A percentile compares a stretch with the other conserved stretches of the same genome.
Evolutionary conservation across 257 asterid species (phyloP).

Genomic region (Agastache rugosa): DNA sequence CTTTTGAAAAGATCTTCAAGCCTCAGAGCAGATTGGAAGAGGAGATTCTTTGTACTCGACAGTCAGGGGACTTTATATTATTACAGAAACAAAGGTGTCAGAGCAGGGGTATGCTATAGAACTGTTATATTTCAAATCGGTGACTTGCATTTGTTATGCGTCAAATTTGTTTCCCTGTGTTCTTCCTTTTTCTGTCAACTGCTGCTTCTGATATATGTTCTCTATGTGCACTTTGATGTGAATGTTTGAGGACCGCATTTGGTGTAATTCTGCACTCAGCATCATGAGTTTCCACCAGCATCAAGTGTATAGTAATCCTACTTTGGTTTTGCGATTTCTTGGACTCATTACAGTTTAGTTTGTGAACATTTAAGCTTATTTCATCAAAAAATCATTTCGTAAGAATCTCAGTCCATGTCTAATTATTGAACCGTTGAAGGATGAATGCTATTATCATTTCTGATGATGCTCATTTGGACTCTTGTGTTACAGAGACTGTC

Average conservation of each 20-base stretch:
- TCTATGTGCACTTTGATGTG: conserved; percentile 22
- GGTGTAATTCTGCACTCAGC: conserved; percentile 19
- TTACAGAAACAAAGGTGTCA: conserved; percentile 80
- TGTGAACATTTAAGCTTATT: conserved; percentile 6
- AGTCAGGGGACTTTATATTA: conserved; percentile 87
- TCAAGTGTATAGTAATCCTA: conserved; percentile 16
- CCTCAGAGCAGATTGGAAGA: conserved; percentile 97
- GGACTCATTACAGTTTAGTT: conserved; percentile 7
- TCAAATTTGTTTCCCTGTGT: conserved; percentile 15
- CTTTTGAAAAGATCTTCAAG: conserved; percentile 90
- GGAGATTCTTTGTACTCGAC: conserved; percentile 94
- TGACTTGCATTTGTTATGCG: conserved; percentile 29
- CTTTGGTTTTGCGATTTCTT: conserved; percentile 25
- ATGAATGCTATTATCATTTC: conserved; percentile 25
- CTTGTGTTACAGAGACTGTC: conserved; percentile 1
- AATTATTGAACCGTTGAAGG: neutral
- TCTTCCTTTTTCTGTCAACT: conserved; percentile 8
- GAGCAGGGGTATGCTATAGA: conserved; percentile 64
- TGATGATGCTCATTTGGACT: conserved; percentile 13
- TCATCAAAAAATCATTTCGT: conserved; percentile 9
- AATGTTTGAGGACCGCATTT: conserved; percentile 13
- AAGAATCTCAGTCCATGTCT: conserved; percentile 22
- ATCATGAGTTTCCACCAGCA: conserved; percentile 20
- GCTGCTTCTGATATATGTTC: conserved; percentile 5
- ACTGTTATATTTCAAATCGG: conserved; percentile 34